These are phyloP conservation scores for Rhynchospora pubera DNA, from an alignment of 176 grass and related monocot genomes.

Conservation along the genomic window DNA sequence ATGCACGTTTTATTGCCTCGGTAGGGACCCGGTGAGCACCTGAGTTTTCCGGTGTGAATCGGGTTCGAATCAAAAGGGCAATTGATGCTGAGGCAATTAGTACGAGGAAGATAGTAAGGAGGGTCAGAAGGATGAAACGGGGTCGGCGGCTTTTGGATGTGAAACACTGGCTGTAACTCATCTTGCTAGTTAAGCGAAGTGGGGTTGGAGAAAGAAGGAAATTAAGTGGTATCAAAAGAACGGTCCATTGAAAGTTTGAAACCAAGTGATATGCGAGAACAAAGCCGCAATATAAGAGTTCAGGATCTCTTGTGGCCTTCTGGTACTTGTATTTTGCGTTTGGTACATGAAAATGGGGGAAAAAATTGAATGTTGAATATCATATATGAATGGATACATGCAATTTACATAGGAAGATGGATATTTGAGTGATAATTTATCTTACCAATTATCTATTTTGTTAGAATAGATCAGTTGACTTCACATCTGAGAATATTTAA, in stretches of 20 bases:
- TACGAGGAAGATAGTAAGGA: constrained; percentile 21
- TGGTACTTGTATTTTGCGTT: not conserved
- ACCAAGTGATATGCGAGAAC: constrained; percentile 9
- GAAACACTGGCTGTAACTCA: constrained; percentile 7
- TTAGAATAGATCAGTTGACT: not conserved
- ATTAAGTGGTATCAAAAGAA: not conserved
- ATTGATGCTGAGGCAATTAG: constrained; percentile 23
- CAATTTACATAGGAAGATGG: not conserved
- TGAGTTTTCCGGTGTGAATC: not conserved
- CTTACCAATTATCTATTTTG: not conserved
- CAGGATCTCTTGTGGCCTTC: not conserved
- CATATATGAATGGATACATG: not conserved
- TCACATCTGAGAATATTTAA: not conserved
- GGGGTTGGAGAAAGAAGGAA: not conserved
- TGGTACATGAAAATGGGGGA: not conserved
- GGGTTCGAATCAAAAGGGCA: constrained; percentile 7
- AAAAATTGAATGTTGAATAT: not conserved
- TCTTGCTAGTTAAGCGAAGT: not conserved
- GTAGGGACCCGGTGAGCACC: not conserved
- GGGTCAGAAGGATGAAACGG: not conserved
- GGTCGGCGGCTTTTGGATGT: not conserved
- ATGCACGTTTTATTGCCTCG: constrained; percentile 31
- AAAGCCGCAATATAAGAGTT: not conserved
- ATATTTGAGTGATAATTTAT: not conserved
- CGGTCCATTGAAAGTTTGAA: not conserved